Base-by-base conservation (phyloP, 331 rosid genomes). In the Spiraea crenata region DNA sequence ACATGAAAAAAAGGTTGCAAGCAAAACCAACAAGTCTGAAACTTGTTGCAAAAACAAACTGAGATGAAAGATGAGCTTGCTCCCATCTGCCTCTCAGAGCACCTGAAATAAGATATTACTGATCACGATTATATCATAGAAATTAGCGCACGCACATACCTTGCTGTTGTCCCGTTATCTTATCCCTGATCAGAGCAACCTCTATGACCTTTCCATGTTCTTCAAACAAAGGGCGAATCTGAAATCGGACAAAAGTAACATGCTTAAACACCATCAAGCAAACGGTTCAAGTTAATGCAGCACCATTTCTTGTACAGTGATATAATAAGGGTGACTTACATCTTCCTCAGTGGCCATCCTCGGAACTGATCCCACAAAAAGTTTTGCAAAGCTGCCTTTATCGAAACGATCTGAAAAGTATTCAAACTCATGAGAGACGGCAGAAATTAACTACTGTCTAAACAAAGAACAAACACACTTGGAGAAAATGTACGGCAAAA, bases 141-240 rank as follows among this genome's bases (percentile, higher is more conserved):
- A 79, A 69, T 71, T 81, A 58, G 71, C 25, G 70, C 71, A 17
- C 72, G 72, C 19, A 66, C 78, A 75, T 86, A 93, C 99, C 99
- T 83, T 89, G 97, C 80, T 91, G 95, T 49, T 86, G 97, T 81
- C 99, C 99, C 35, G 99, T 93, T 81, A 82, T 91, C 87, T 80
- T 91, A 78, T 93, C 99, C 75, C 79, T 93, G 69, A 91, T 91
- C 79, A 91, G 41, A 50, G 99, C 97, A 81, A 91, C 99, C 88
- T 93, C 99, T 34, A 93, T 55, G 79, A 93, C 97, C 63, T 87
- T 83, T 74, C 99, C 99, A 78, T 93, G 99, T 45, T 79, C 87
- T 84, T 89, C 99, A 67, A 93, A 93, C 84, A 86, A 74, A 45
- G 97, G 99, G 35, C 97, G 91, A 85, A 93, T 86, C 99, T 93